Evolutionary conservation across 345 rosid genomes (phyloP), one percentile per base, ranked within the genome.

Genomic region (Gossypium anomalum): DNA sequence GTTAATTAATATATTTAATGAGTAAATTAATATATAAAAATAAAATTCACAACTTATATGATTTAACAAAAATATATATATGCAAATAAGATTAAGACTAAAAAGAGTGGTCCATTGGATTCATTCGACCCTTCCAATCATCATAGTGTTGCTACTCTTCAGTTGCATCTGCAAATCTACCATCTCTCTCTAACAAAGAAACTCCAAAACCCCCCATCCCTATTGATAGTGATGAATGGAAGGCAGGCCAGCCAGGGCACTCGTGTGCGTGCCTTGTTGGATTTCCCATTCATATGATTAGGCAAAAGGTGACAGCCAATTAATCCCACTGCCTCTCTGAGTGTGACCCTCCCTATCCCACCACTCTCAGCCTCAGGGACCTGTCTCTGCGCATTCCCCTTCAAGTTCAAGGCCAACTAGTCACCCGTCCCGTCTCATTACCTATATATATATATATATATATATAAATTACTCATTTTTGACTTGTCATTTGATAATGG

Each of bases 211-310:
- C 41, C 5, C 64, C 17, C 43, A 34, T 61, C 67, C 55, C 23
- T 66, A 4, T 63, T 80, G 81, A 83, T 47, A 72, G 74, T 52
- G 85, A 83, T 68, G 66, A 78, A 77, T 80, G 76, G 10, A 9
- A 45, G 49, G 49, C 49, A 45, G 49, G 49, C 58, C 58, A 41
- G 17, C 4, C 23, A n/a, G 41, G 19, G 79, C 85, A 71, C 52
- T 10, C 87, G 85, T 82, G 41, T 34, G 41, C 7, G 83, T 65
- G 83, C 60, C 69, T 68, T 64, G 60, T 58, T 6, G 23, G 20
- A 44, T 49, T 16, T 10, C 12, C 23, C 16, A 10, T 23, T 45
- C 12, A 12, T 9, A 45, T 3, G 10, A 45, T 45, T 10, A 45
- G 48, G 48, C 48, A 9, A 45, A 45, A 68, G 71, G 75, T 69